Conservation (phyloP, 2,329 filamentous ascomycete species). For the Rhynchosporium graminicola region DNA sequence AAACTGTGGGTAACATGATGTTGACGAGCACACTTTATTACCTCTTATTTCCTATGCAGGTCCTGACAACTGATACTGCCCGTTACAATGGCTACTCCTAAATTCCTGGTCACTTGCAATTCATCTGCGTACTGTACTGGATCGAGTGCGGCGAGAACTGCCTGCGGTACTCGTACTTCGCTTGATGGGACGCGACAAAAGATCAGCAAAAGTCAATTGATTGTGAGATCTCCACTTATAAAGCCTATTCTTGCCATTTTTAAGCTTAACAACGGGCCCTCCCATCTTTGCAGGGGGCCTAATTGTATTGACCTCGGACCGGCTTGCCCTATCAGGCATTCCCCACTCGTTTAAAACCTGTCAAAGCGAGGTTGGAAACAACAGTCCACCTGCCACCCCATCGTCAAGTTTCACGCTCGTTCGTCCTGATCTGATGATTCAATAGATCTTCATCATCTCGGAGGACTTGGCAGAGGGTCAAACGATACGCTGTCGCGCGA, state of each 20-base stretch:
- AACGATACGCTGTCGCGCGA: slow-evolving; percentile 19
- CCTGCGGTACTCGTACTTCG: too few species aligned
- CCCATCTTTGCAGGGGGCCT: slow-evolving; percentile 2
- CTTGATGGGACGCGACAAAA: too few species aligned
- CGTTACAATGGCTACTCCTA: too few species aligned
- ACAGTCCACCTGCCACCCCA: slow-evolving; percentile 10
- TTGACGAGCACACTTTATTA: too few species aligned
- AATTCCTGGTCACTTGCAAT: too few species aligned
- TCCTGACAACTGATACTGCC: too few species aligned
- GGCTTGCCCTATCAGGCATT: not conserved
- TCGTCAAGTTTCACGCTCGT: slow-evolving; percentile 16
- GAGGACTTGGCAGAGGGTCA: slow-evolving; percentile 15
- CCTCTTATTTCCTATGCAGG: too few species aligned
- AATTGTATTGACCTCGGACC: not conserved
- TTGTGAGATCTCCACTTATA: not conserved
- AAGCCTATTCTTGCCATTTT: slow-evolving; percentile 10
- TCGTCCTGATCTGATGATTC: slow-evolving; percentile 14
- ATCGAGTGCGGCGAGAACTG: too few species aligned
- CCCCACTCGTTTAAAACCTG: slow-evolving; percentile 16
- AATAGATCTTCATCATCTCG: not conserved
- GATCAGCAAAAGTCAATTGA: too few species aligned
- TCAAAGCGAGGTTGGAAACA: slow-evolving; percentile 16
- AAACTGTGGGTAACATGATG: too few species aligned
- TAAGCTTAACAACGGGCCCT: not conserved
- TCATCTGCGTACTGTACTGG: too few species aligned